Evolutionary conservation across 352 stramenopile species (phyloP), one percentile per base, ranked within the genome.

Genomic region (Achlya hypogyna): DNA sequence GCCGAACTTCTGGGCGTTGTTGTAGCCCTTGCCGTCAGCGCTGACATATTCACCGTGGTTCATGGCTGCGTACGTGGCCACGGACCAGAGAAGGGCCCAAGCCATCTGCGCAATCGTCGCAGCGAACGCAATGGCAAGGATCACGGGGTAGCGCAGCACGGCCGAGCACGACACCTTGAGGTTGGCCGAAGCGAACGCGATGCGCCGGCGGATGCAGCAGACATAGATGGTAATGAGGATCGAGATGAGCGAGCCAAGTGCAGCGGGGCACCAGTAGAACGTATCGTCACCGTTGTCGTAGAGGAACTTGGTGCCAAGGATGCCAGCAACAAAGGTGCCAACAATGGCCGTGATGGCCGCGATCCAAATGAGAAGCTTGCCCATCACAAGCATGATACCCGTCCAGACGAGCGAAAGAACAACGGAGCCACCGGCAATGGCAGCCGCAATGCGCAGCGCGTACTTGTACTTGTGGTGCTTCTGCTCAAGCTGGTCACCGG

Each of bases 101-200:
- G 73, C 59, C 60, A 91, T 76, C 69, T 87, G 78, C 4, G 94
- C 20, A n/a, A 89, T 18, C 28, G 90, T 77, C 58, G 84, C 84
- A n/a, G 83, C 27, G 16, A 93, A 84, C 2, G 86, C 82, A 14
- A 79, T 72, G 29, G 87, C 31, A 40, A 95, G 68, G 53, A 94
- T 79, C 22, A 87, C 82, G 16, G 74, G 74, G 68, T 95, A 92
- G 53, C 73, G 79, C 40, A 89, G 75, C 23, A 96, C 75, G 5
- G 87, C 84, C 14, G 75, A 79, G 56, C 89, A 81, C 16, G 82
- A 87, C 14, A 91, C 81, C 53, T 86, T 73, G 31, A 97, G 73
- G 68, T 95, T 96, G 14, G 85, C 79, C 1, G 84, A 80, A 14
- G 88, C 88, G 75, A 96, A 96, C 12, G 75, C 69, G 65, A 84